Percentiles rank a stretch among this genome's conserved stretches.
Conservation (phyloP, 208 protist genomes). For the Novymonas esmeraldas region DNA sequence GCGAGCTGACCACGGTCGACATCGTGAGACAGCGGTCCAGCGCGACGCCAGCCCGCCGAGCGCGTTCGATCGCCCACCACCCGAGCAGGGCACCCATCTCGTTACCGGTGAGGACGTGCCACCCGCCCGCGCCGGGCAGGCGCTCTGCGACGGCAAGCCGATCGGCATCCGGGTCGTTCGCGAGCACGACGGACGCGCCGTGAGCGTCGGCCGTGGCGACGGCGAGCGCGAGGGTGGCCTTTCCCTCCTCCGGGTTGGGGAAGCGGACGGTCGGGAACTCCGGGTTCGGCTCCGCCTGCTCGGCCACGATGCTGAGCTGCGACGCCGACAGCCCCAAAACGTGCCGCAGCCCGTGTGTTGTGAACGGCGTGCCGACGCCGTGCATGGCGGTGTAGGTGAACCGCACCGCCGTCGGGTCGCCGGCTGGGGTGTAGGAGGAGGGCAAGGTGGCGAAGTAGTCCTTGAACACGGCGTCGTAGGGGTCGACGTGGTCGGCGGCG, state of each 20-base stretch:
- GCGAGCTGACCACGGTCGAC: conserved; percentile 83
- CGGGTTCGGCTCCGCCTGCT: conserved; percentile 95
- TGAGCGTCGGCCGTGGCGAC: conserved; percentile 80
- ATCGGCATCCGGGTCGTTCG: conserved; percentile 99
- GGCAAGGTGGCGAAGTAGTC: conserved; percentile 69
- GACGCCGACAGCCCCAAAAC: conserved; percentile 59
- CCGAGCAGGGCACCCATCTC: conserved; percentile 97
- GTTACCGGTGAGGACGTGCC: conserved; percentile 97
- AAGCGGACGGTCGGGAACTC: conserved; percentile 97
- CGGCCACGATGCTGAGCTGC: conserved; percentile 61
- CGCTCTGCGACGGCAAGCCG: conserved; percentile 95
- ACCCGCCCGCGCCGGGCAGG: conserved; percentile 60
- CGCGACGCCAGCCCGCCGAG: conserved; percentile 34
- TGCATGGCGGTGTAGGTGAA: conserved; percentile 91
- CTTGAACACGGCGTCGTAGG: conserved; percentile 53
- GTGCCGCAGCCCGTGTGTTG: conserved; percentile 58
- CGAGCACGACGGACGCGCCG: conserved; percentile 91
- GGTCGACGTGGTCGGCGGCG: conserved; percentile 47
- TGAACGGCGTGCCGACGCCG: conserved; percentile 95
- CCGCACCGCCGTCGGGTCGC: conserved; percentile 30
- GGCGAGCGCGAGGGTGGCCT: conserved; percentile 85
- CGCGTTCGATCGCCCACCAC: conserved; percentile 91
- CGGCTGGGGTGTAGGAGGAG: conserved; percentile 37
- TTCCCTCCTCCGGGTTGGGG: conserved; percentile 99
- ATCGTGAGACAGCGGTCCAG: conserved; percentile 62